A percentile compares a stretch with the other conserved stretches of the same genome.
phyloP scores from a whole-genome alignment of 2,329 filamentous ascomycete genomes.

The Monosporascus sp. region DNA sequence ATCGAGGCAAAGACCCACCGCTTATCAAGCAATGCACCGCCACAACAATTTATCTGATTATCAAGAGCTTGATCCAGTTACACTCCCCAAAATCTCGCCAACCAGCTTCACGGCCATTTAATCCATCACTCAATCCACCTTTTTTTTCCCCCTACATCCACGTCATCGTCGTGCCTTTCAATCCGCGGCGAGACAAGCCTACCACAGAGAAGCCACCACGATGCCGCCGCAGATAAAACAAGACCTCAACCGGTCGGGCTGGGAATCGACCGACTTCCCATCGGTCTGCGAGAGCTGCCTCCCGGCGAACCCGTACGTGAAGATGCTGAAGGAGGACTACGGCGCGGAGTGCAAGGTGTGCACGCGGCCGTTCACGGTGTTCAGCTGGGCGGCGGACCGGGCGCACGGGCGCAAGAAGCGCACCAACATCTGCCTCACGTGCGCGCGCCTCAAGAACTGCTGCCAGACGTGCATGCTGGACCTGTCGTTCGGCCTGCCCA shows the following conservation, averaged over 20 bases:
- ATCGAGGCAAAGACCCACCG: too few species aligned
- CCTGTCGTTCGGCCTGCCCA: slow-evolving; percentile 89
- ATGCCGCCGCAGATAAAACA: slow-evolving; percentile 95
- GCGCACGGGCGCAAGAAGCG: slow-evolving; percentile 83
- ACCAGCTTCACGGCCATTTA: too few species aligned
- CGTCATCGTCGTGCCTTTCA: too few species aligned
- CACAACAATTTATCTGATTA: too few species aligned
- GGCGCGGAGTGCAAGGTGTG: slow-evolving; percentile 85
- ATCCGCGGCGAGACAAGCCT: too few species aligned
- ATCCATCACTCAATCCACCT: too few species aligned
- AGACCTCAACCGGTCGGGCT: slow-evolving; percentile 89
- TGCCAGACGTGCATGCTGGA: slow-evolving; percentile 99
- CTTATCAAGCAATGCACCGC: too few species aligned
- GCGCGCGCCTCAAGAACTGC: slow-evolving; percentile 95
- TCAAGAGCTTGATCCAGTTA: too few species aligned
- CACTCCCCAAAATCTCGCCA: too few species aligned
- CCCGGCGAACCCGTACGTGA: slow-evolving; percentile 93
- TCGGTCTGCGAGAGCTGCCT: slow-evolving; percentile 90
- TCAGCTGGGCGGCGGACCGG: slow-evolving; percentile 89
- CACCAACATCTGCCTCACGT: slow-evolving; percentile 94
- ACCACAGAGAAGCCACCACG: not conserved
- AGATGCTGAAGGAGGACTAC: slow-evolving; percentile 97
- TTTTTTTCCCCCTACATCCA: too few species aligned
- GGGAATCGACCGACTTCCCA: slow-evolving; percentile 89
- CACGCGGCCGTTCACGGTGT: slow-evolving; percentile 92